Percentiles rank a stretch among this genome's conserved stretches.
Conservation (phyloP, 192 early-diverging fungal species). For the Mortierella hygrophila region DNA sequence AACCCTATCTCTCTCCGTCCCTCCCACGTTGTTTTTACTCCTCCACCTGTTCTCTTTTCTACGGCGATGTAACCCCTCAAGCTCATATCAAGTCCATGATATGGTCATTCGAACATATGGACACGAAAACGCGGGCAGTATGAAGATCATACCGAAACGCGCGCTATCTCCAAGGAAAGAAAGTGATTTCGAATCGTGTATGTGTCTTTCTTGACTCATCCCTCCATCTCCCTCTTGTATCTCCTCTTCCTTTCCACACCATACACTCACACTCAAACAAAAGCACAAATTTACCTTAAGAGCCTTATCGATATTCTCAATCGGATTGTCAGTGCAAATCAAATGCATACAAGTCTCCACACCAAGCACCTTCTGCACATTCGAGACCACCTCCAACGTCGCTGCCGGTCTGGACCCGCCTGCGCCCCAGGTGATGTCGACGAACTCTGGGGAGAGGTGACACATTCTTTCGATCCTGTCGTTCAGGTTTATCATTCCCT, state of each 20-base stretch:
- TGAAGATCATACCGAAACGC: not conserved
- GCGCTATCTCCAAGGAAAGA: not conserved
- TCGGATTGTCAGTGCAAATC: slow-evolving; percentile 97
- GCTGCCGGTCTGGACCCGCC: slow-evolving; percentile 89
- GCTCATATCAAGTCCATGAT: not conserved
- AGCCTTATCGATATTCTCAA: slow-evolving; percentile 84
- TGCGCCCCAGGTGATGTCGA: slow-evolving; percentile 97
- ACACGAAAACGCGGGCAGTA: not conserved
- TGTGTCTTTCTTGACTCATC: slow-evolving; percentile 9
- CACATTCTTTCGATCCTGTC: slow-evolving; percentile 96
- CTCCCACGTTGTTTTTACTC: too few species aligned
- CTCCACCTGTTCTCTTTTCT: too few species aligned
- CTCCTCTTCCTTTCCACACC: not conserved
- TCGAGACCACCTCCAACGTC: slow-evolving; percentile 84
- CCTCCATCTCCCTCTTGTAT: not conserved
- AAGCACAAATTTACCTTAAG: slow-evolving; percentile 60
- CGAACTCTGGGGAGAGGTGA: slow-evolving; percentile 85
- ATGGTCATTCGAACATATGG: not conserved
- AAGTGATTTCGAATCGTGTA: not conserved
- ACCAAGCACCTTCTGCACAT: slow-evolving; percentile 88
- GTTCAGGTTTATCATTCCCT: slow-evolving; percentile 91
- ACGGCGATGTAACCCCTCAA: not conserved
- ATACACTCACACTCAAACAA: not conserved
- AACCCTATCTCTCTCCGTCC: too few species aligned
- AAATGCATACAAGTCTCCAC: slow-evolving; percentile 94